These are phyloP conservation scores for Pontederia paniculata DNA, from an alignment of 176 grass and related monocot genomes.

Conservation along the genomic window DNA sequence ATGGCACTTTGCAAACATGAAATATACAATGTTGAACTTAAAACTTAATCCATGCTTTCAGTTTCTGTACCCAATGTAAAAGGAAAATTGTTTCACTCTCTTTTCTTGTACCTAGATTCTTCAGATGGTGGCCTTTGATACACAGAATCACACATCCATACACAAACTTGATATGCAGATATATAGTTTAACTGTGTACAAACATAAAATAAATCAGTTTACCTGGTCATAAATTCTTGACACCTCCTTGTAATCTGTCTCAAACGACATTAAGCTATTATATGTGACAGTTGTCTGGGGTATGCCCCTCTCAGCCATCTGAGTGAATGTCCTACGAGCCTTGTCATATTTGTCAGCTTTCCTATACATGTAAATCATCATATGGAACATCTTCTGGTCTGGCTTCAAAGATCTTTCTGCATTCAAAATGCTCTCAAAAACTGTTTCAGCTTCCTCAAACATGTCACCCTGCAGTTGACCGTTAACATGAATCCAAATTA, in stretches of 20 bases:
- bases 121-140: too few species aligned
- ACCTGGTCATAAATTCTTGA: constrained; percentile 99
- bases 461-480: constrained; percentile 42
- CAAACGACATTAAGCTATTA: constrained; percentile 94
- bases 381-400: constrained; percentile 98
- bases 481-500: constrained; percentile 6
- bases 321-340: constrained; percentile 55
- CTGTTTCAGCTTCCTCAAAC: constrained; percentile 53
- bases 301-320: constrained; percentile 78
- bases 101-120: too few species aligned
- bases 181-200: too few species aligned
- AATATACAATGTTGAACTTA: too few species aligned
- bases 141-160: too few species aligned
- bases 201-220: not conserved
- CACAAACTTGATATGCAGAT: too few species aligned
- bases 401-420: constrained; percentile 76
- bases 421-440: constrained; percentile 72
- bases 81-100: too few species aligned
- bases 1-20: too few species aligned
- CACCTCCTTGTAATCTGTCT: constrained; percentile 89
- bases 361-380: constrained; percentile 99
- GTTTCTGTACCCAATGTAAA: too few species aligned
- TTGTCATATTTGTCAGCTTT: constrained; percentile 65
- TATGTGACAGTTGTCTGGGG: constrained; percentile 73
- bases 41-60: too few species aligned